phyloP scores from a whole-genome alignment of 192 early-diverging fungal genomes.

The Coemansia reversa region DNA sequence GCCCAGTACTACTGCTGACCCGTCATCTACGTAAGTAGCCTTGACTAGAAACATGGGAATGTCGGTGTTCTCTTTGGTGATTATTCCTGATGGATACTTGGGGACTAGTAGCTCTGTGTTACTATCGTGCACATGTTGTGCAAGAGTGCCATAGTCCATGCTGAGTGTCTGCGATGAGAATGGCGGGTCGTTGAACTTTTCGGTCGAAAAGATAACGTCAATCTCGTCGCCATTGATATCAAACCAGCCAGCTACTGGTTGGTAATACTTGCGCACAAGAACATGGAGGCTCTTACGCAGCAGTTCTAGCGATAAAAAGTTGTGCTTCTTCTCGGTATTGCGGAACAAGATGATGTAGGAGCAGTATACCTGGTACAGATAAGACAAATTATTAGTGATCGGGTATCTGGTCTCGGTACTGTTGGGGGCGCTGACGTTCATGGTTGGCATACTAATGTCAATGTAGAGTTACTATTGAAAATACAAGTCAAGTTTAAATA shows the following conservation, averaged over 20 bases:
- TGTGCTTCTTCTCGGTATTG: conserved; percentile 7
- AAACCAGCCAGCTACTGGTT: conserved; percentile 47
- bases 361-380: conserved; percentile 52
- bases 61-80: conserved; percentile 11
- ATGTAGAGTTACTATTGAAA: too few species aligned
- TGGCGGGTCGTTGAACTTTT: conserved; percentile 44
- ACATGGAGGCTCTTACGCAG: conserved; percentile 18
- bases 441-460: background rate
- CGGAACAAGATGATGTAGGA: conserved; percentile 47
- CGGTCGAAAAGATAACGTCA: conserved; percentile 27
- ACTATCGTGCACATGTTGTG: conserved; percentile 23
- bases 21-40: conserved; percentile 28
- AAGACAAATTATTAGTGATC: conserved; percentile 39
- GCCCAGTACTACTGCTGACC: conserved; percentile 29
- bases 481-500: too few species aligned
- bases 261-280: conserved; percentile 43
- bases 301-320: conserved; percentile 22
- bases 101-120: conserved; percentile 41
- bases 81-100: conserved; percentile 6
- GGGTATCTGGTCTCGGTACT: conserved; percentile 30
- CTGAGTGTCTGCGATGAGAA: conserved; percentile 30
- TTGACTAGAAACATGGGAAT: conserved; percentile 49
- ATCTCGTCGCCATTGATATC: conserved; percentile 19
- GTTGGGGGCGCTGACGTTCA: background rate
- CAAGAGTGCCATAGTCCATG: conserved; percentile 13